Conservation (phyloP, 2,329 filamentous ascomycete genomes). For the Pseudogymnoascus sp. region DNA sequence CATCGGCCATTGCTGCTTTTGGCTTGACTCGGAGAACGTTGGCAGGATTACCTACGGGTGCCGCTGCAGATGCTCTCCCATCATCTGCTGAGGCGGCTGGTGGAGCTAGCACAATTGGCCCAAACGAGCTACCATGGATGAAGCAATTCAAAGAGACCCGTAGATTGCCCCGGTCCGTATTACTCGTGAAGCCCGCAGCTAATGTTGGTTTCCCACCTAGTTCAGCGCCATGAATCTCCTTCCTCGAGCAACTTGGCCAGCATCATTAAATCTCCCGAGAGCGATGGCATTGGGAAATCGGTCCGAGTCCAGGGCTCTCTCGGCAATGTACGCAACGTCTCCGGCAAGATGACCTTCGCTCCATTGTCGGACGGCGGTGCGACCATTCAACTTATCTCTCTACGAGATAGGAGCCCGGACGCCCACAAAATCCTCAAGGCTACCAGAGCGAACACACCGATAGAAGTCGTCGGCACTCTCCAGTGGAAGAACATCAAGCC, state of each 20-base stretch:
- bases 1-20: not conserved
- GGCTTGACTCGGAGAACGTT: not conserved
- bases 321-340: conserved; percentile 5
- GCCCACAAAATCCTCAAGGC: not conserved
- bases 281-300: conserved; percentile 11
- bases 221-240: not conserved
- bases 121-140: not conserved
- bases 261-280: conserved; percentile 15
- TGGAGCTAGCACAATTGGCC: not conserved
- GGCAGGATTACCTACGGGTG: not conserved
- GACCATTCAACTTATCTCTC: conserved; percentile 9
- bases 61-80: not conserved
- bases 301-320: conserved; percentile 22
- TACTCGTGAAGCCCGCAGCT: not conserved
- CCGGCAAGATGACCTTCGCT: conserved; percentile 9
- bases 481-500: conserved; percentile 7
- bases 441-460: conserved; percentile 12
- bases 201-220: not conserved
- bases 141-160: conserved; percentile 7
- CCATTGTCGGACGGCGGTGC: conserved; percentile 7
- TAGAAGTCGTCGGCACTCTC: conserved; percentile 13
- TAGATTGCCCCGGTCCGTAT: not conserved
- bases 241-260: not conserved
- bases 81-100: not conserved
- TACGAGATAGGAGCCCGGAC: not conserved